phyloP scores from a whole-genome alignment of 192 early-diverging fungal species.

The Martensiomyces pterosporus region DNA sequence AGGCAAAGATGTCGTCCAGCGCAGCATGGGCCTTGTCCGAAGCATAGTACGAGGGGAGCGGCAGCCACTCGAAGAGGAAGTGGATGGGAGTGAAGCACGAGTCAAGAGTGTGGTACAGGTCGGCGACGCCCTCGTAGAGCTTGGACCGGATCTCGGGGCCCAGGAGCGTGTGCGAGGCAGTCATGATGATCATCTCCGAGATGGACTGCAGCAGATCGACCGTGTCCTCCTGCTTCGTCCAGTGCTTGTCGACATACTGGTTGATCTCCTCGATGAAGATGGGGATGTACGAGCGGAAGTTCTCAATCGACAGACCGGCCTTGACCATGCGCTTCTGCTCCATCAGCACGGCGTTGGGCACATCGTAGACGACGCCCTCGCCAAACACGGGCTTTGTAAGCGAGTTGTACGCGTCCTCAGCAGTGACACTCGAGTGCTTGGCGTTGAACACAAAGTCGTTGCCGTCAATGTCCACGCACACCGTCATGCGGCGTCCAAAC shows the following conservation, averaged over 20 bases:
- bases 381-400: slow-evolving; percentile 96
- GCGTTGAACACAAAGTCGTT: slow-evolving; percentile 98
- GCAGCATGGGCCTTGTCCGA: slow-evolving; percentile 81
- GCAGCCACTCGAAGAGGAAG: slow-evolving; percentile 89
- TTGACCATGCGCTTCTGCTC: slow-evolving; percentile 99
- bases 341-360: slow-evolving; percentile 87
- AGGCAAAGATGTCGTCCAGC: slow-evolving; percentile 75
- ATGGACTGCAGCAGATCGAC: slow-evolving; percentile 76
- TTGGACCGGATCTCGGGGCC: slow-evolving; percentile 88
- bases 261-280: slow-evolving; percentile 78
- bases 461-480: slow-evolving; percentile 84
- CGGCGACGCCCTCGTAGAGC: slow-evolving; percentile 78
- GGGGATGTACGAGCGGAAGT: slow-evolving; percentile 83
- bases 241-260: slow-evolving; percentile 69
- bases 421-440: slow-evolving; percentile 76
- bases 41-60: slow-evolving; percentile 78
- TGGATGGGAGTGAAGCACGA: slow-evolving; percentile 91
- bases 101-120: slow-evolving; percentile 94
- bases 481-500: slow-evolving; percentile 87
- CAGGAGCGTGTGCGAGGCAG: slow-evolving; percentile 90
- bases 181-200: slow-evolving; percentile 88
- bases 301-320: slow-evolving; percentile 80
- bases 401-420: slow-evolving; percentile 89
- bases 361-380: slow-evolving; percentile 94
- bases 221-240: slow-evolving; percentile 52